A percentile compares a stretch with the other conserved stretches of the same genome.
Conservation (phyloP, 1,284 basidiomycete species). For the Irpex sp. region DNA sequence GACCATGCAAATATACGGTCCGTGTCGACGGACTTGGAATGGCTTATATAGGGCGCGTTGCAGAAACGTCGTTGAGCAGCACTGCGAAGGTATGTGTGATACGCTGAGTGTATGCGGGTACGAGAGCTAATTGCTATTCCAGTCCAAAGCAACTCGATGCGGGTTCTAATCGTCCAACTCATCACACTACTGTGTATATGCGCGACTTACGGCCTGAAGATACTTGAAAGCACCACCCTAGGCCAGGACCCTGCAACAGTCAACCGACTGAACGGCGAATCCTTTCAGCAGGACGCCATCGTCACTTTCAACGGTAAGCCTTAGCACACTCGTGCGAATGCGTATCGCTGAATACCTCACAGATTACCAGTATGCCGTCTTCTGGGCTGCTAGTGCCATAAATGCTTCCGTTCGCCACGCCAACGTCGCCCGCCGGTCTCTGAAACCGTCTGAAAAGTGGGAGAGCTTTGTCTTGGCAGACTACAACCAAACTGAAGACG, state of each 20-base stretch:
- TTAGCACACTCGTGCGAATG: background rate
- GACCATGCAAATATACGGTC: background rate
- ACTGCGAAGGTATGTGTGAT: background rate
- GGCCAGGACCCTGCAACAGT: slow-evolving; percentile 35
- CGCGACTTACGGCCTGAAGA: slow-evolving; percentile 10
- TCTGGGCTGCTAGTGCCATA: slow-evolving; percentile 28
- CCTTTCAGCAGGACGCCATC: slow-evolving; percentile 40
- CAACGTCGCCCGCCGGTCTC: slow-evolving; percentile 27
- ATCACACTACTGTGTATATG: background rate
- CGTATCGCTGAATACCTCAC: background rate
- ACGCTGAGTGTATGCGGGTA: background rate
- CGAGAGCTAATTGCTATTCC: too few species aligned
- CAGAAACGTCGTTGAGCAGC: background rate
- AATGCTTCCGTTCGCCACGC: slow-evolving; percentile 36
- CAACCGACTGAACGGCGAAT: slow-evolving; percentile 41
- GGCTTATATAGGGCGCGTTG: background rate
- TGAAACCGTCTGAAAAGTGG: slow-evolving; percentile 26
- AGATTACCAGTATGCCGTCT: slow-evolving; percentile 40
- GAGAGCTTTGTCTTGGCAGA: slow-evolving; percentile 34
- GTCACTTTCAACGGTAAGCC: slow-evolving; percentile 33
- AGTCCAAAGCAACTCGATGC: background rate
- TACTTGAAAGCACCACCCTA: slow-evolving; percentile 27
- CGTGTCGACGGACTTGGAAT: background rate
- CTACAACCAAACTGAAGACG: slow-evolving; percentile 39
- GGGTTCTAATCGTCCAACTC: background rate